Base-by-base conservation (phyloP, 1,284 basidiomycete species). In the Gymnopus androsaceus region DNA sequence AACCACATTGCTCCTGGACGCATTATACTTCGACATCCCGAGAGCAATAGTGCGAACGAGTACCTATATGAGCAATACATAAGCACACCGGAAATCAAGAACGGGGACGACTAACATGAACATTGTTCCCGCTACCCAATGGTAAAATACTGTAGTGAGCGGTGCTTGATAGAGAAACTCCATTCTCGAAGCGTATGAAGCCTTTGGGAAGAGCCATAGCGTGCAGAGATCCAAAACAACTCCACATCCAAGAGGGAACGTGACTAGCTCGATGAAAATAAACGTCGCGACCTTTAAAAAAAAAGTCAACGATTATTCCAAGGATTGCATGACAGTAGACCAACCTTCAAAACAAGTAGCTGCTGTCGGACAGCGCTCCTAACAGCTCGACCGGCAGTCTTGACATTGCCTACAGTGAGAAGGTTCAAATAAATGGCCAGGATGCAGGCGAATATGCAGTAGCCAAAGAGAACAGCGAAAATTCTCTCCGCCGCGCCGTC, bases 1-100 rank as follows among this genome's bases (percentile, higher is more conserved):
- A 97, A 97, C 90, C 94, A 98, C 81, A 98, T 85, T 3, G 93
- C 91, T 25, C 96, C 96, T 1, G 88, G 81, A 17, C 96, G 85
- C 78, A 97, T 88, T 57, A 95, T 84, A 28, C 80, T 82, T 23
- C 93, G 80, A 67, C 90, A 92, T 1, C 88, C 85, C 0, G 85
- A 81, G 9, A 99, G 77, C 21, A 95, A 76, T 50, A 92, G 85
- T 0, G 94, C 94, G 66, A 98, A 98, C 51, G 90, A 86, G 70
- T 97, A 97, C 95, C 88, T 90, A 74, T 69, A 68, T 17, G 31
- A 21, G 17, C 28, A 21, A 40, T n/a, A n/a, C n/a, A 28, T 41
- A 63, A 56, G 60, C 57, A 53, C 41, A 51, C 60, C 37, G 57
- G 47, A 30, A 36, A 52, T 11, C 25, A 11, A 17, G 40, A 36